Base-by-base conservation (phyloP, 345 rosid species). In the Brassica carinata region DNA sequence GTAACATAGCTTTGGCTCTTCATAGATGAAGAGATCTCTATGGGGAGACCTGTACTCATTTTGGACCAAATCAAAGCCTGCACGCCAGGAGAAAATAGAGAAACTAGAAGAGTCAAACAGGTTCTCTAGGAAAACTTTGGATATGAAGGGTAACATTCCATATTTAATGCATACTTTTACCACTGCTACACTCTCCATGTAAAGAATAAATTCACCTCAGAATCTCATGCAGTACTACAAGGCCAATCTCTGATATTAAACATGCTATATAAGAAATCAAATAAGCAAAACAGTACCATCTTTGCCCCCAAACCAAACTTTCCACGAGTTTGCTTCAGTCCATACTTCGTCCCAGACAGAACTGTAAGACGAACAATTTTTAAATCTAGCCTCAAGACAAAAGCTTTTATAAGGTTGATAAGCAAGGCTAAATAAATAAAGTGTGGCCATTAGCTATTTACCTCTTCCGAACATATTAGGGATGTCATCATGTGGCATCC, bases 401-500 rank as follows among this genome's bases (percentile, higher is more conserved):
- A 59, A 45, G 58, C 64, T 58, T 26, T 15, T 58, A 76, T 64
- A 59, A 67, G 66, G 73, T 40, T 76, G 69, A 64, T 55, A 57
- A 14, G 40, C 51, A 40, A 36, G 73, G 70, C 73, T 43, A 34
- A 67, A 66, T 82, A 5, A 26, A 48, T 59, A 67, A 81, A 31
- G 18, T 40, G 68, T 33, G 11, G 71, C 2, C 58, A 81, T 48
- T 63, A 77, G 45, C 19, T 70, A 64, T 29, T 6, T 79, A 95
- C 98, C 99, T 89, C 97, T 83, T 48, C 98, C 99, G 72, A 95
- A 95, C 98, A 95, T 95, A 85, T 95, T 91, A 63, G 99, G 99
- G 82, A 95, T 95, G 84, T 95, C 99, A 87, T 95, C 98, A 84
- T 95, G 96, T n/a, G 99, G 93, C 98, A 95, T 95, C 80, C 99